A percentile compares a stretch with the other conserved stretches of the same genome.
Conservation (phyloP, 306 rosid genomes). For the Begonia loranthoides region DNA sequence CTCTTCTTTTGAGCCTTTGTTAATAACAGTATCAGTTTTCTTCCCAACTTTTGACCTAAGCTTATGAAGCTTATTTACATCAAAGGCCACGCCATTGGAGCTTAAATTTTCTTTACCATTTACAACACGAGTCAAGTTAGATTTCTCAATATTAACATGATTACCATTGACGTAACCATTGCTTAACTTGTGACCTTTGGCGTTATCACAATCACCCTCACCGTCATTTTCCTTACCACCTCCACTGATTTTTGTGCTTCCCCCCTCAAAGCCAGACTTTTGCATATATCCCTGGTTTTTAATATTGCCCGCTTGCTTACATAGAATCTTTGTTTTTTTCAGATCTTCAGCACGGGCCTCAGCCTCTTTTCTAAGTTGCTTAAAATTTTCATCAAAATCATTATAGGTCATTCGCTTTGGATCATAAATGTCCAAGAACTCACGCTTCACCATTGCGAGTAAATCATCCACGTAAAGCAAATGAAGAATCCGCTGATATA, state of each 20-base stretch:
- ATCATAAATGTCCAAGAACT: slow-evolving; percentile 53
- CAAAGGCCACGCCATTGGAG: slow-evolving; percentile 78
- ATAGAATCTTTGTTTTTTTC: slow-evolving; percentile 54
- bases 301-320: slow-evolving; percentile 29
- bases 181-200: slow-evolving; percentile 37
- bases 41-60: slow-evolving; percentile 70
- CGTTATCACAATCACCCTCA: slow-evolving; percentile 25
- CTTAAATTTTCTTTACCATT: slow-evolving; percentile 63
- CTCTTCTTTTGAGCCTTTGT: slow-evolving; percentile 65
- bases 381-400: slow-evolving; percentile 76
- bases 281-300: slow-evolving; percentile 56
- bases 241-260: slow-evolving; percentile 37
- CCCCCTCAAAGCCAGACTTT: slow-evolving; percentile 47
- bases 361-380: slow-evolving; percentile 71
- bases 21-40: slow-evolving; percentile 41
- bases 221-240: slow-evolving; percentile 36
- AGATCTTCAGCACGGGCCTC: slow-evolving; percentile 77
- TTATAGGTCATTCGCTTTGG: slow-evolving; percentile 35
- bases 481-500: slow-evolving; percentile 76
- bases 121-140: slow-evolving; percentile 30
- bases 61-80: slow-evolving; percentile 89
- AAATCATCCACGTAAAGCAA: slow-evolving; percentile 74
- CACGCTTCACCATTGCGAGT: slow-evolving; percentile 62
- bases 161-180: slow-evolving; percentile 46
- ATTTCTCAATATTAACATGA: slow-evolving; percentile 30